Evolutionary conservation across 148 eudicot genomes (phyloP).

Genomic region (Oxyria digyna): DNA sequence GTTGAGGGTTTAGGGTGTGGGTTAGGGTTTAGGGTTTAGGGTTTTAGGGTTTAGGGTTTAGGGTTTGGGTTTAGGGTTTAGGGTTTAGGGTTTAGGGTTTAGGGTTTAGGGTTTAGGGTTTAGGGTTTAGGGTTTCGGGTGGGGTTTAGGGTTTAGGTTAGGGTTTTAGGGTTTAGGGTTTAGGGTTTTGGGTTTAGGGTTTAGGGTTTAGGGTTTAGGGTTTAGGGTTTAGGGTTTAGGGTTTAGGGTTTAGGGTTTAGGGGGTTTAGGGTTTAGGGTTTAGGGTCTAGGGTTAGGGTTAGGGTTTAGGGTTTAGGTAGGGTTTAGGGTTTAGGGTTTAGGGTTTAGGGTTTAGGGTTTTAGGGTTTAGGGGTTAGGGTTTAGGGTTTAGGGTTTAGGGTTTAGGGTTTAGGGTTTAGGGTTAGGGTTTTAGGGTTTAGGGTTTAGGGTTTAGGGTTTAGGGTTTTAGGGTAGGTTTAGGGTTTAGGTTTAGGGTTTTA

Average conservation of each 20-base stretch:
- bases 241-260: neutral
- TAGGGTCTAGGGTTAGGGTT: neutral
- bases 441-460: conserved; percentile 13
- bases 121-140: conserved; percentile 15
- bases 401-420: neutral
- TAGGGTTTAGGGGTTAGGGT: neutral
- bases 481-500: neutral
- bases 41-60: conserved; percentile 4
- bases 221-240: neutral
- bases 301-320: neutral
- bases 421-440: conserved; percentile 4
- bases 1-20: neutral
- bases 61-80: conserved; percentile 6
- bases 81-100: conserved; percentile 14
- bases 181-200: neutral
- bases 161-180: conserved; percentile 12
- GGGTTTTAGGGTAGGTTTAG: neutral
- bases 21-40: conserved; percentile 17
- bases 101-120: conserved; percentile 9
- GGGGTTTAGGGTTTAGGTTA: conserved; percentile 15
- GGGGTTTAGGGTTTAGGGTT: neutral
- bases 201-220: too few relatives aligned
- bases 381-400: neutral
- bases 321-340: neutral
- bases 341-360: neutral